phyloP scores from a whole-genome alignment of 805 yeast species.

The Saturnispora hagleri region DNA sequence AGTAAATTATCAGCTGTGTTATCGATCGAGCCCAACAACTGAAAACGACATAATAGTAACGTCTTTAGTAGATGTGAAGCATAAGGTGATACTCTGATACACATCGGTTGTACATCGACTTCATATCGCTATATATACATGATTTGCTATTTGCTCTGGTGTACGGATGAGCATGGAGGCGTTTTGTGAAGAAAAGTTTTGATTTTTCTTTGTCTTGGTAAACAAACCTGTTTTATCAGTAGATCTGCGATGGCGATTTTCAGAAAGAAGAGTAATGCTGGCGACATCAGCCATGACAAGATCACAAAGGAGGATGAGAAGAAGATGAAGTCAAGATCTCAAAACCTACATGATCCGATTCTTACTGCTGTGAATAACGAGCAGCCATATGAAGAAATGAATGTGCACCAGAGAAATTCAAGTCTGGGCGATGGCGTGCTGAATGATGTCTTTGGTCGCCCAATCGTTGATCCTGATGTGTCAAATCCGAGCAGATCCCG shows the following conservation, averaged over 20 bases:
- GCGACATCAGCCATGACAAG: conserved; percentile 19
- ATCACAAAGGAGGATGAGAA: conserved; percentile 43
- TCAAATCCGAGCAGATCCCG: conserved; percentile 91
- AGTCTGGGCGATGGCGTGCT: conserved; percentile 35
- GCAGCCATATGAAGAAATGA: conserved; percentile 80
- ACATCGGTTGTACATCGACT: background rate
- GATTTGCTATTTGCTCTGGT: background rate
- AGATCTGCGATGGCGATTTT: conserved; percentile 35
- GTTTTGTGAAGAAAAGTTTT: background rate
- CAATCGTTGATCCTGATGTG: conserved; percentile 69
- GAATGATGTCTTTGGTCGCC: conserved; percentile 80
- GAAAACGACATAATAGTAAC: too few relatives aligned
- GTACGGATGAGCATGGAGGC: background rate
- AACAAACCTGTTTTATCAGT: background rate
- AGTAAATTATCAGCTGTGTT: too few relatives aligned
- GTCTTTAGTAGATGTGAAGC: too few relatives aligned
- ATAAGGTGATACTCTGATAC: too few relatives aligned
- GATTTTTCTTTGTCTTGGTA: background rate
- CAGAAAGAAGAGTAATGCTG: conserved; percentile 26
- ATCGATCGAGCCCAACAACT: too few relatives aligned
- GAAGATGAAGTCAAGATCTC: conserved; percentile 54
- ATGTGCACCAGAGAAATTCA: conserved; percentile 27
- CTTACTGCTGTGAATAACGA: conserved; percentile 88
- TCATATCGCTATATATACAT: background rate
- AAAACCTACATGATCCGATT: conserved; percentile 81